A percentile compares a stretch with the other conserved stretches of the same genome.
Conservation (phyloP, 2,329 filamentous ascomycete species). For the Myriangium duriaei region DNA sequence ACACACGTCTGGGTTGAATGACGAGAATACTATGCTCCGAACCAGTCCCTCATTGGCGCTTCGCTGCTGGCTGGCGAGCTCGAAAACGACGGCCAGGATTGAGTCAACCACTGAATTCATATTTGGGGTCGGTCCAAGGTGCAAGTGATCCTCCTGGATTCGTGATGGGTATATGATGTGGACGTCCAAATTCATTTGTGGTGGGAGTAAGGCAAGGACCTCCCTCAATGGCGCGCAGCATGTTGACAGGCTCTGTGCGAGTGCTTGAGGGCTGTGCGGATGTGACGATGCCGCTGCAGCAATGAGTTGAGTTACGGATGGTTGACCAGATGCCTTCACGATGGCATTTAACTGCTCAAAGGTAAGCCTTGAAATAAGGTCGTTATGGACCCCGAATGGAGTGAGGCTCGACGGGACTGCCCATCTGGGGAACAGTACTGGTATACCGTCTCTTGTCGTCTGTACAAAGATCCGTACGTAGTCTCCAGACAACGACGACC, state of each 20-base stretch:
- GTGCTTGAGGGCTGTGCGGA: slow-evolving; percentile 15
- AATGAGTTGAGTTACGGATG: slow-evolving; percentile 8
- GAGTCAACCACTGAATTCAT: slow-evolving; percentile 79
- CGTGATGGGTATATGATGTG: slow-evolving; percentile 76
- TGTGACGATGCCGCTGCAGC: slow-evolving; percentile 11
- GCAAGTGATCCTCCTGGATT: slow-evolving; percentile 56
- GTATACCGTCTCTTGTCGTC: slow-evolving; percentile 73
- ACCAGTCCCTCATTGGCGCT: slow-evolving; percentile 58
- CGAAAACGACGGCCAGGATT: slow-evolving; percentile 75
- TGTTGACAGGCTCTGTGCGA: slow-evolving; percentile 20
- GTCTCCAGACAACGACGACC: slow-evolving; percentile 89
- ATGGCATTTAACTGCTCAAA: slow-evolving; percentile 55
- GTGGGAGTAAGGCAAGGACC: slow-evolving; percentile 61
- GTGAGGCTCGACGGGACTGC: slow-evolving; percentile 43
- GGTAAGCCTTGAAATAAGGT: slow-evolving; percentile 69
- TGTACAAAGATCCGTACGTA: slow-evolving; percentile 89
- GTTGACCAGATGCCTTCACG: slow-evolving; percentile 23
- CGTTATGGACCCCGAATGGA: slow-evolving; percentile 57
- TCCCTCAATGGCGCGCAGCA: slow-evolving; percentile 72
- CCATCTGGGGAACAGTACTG: slow-evolving; percentile 80
- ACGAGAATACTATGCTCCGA: slow-evolving; percentile 84
- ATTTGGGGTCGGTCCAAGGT: slow-evolving; percentile 62
- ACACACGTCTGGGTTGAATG: slow-evolving; percentile 80
- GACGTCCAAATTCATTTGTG: slow-evolving; percentile 77
- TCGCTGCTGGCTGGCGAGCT: slow-evolving; percentile 64